phyloP scores from a whole-genome alignment of 2,329 filamentous ascomycete genomes.

The Apiospora arundinis region DNA sequence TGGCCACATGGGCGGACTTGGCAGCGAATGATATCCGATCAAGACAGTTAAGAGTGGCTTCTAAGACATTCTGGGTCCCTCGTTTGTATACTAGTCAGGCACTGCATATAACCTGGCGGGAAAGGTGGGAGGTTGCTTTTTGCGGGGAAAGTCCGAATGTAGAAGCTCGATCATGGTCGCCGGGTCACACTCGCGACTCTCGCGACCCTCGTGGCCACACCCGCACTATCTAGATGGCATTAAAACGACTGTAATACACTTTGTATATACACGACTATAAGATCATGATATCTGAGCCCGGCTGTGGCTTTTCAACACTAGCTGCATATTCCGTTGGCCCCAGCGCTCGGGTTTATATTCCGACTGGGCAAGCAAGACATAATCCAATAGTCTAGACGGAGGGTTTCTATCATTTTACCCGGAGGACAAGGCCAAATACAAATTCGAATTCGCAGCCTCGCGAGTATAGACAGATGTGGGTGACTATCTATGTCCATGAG shows the following conservation, averaged over 20 bases:
- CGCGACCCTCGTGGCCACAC: neutral
- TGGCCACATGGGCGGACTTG: neutral
- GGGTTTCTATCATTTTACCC: no score
- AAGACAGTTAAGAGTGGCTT: constrained; percentile 3
- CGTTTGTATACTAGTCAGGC: constrained; percentile 9
- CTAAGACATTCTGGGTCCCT: neutral
- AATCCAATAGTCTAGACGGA: no score
- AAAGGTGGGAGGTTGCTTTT: neutral
- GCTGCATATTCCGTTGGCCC: no score
- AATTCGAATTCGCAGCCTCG: neutral
- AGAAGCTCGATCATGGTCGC: constrained; percentile 4
- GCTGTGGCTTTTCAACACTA: no score
- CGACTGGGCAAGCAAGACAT: no score
- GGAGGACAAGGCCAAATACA: neutral
- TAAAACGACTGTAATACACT: neutral
- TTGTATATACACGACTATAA: neutral
- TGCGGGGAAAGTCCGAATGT: constrained; percentile 6
- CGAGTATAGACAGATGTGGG: neutral
- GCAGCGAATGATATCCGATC: constrained; percentile 1
- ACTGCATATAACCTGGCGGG: neutral
- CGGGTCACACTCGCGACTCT: neutral
- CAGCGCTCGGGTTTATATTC: no score
- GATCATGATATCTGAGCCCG: no score
- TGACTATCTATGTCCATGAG: neutral
- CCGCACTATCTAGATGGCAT: neutral